Evolutionary conservation across 1,284 basidiomycete species (phyloP).

Genomic region (Melampsora occidentalis): DNA sequence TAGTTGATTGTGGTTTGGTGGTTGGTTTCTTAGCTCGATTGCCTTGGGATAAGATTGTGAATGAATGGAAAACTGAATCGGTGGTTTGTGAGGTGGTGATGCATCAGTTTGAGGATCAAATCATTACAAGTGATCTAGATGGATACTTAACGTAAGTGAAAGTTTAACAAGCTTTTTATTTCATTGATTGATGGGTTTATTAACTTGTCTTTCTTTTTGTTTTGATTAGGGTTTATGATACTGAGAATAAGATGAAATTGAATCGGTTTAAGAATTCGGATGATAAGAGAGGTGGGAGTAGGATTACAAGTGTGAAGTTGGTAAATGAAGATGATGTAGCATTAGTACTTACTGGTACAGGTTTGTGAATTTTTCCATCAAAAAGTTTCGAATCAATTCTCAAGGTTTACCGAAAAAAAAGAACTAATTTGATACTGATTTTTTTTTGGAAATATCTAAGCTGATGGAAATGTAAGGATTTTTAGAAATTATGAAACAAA

Average conservation of each 20-base stretch:
- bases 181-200: background rate
- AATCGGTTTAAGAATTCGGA: conserved; percentile 34
- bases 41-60: conserved; percentile 4
- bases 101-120: conserved; percentile 43
- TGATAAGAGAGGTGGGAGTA: conserved; percentile 6
- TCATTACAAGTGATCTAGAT: conserved; percentile 24
- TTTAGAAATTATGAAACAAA: conserved; percentile 29
- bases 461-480: conserved; percentile 37
- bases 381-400: background rate
- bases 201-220: background rate
- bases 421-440: background rate
- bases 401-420: background rate
- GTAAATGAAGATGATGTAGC: conserved; percentile 40
- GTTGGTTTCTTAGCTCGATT: background rate
- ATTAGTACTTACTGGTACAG: conserved; percentile 27
- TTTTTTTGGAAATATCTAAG: background rate
- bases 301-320: conserved; percentile 36
- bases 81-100: conserved; percentile 15
- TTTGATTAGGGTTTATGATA: conserved; percentile 24
- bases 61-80: conserved; percentile 1
- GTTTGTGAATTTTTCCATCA: conserved; percentile 3
- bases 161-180: no score
- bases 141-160: conserved; percentile 21
- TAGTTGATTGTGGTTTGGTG: background rate
- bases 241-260: conserved; percentile 19